These are phyloP conservation scores for Coemansia sp. DNA, from an alignment of 371 early-diverging fungal genomes.

Conservation along the genomic window DNA sequence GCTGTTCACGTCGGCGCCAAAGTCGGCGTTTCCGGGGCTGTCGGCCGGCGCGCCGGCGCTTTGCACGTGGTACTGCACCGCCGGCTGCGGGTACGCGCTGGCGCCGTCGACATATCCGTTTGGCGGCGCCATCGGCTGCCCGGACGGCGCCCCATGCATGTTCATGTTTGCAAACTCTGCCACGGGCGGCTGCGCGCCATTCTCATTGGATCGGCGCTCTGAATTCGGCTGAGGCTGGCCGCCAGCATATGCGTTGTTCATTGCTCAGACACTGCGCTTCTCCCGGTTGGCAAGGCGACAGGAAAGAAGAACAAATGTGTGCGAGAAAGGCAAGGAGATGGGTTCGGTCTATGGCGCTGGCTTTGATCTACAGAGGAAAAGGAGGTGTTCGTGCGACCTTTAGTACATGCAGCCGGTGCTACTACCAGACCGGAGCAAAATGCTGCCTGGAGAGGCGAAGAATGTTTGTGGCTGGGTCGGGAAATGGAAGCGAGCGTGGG, in stretches of 20 bases:
- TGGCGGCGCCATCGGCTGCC: neutral
- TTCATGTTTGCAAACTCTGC: conserved; percentile 12
- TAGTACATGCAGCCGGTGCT: neutral
- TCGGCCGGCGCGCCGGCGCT: neutral
- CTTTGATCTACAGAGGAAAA: neutral
- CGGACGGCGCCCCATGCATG: neutral
- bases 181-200: conserved; percentile 4
- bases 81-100: conserved; percentile 41
- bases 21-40: conserved; percentile 22
- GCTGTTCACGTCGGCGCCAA: conserved; percentile 38
- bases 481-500: neutral
- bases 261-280: neutral
- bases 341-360: neutral
- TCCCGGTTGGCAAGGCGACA: neutral
- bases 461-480: conserved; percentile 1
- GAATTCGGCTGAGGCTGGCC: conserved; percentile 1
- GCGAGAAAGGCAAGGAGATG: neutral
- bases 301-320: neutral
- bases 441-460: neutral
- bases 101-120: conserved; percentile 10
- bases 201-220: conserved; percentile 3
- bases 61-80: conserved; percentile 4
- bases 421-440: neutral
- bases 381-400: neutral
- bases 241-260: conserved; percentile 3